These are phyloP conservation scores for Saitozyma sp. DNA, from an alignment of 768 basidiomycete genomes.

Conservation along the genomic window DNA sequence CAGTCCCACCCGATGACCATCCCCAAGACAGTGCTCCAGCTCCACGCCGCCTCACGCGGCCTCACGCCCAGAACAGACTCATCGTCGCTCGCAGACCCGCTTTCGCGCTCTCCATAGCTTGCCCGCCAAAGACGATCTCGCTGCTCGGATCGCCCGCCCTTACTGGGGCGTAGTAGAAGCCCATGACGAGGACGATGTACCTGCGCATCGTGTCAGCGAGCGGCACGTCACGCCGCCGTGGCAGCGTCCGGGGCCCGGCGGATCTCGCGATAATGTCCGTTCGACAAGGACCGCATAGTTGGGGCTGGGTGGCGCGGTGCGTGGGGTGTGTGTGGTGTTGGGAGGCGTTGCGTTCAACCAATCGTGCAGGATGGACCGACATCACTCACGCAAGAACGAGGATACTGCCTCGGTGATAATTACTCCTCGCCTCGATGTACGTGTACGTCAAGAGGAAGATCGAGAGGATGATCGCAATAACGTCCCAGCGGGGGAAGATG, in stretches of 20 bases:
- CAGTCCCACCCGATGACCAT: too few relatives aligned
- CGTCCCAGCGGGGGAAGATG: slow-evolving; percentile 98
- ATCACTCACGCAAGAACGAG: slow-evolving; percentile 76
- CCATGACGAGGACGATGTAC: slow-evolving; percentile 84
- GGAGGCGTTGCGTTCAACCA: too few relatives aligned
- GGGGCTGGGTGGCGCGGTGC: background rate
- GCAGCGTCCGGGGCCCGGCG: too few relatives aligned
- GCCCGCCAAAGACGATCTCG: background rate
- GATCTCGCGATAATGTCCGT: too few relatives aligned
- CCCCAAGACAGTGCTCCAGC: too few relatives aligned
- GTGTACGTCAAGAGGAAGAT: slow-evolving; percentile 99
- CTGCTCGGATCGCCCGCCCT: slow-evolving; percentile 7
- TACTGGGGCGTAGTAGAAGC: slow-evolving; percentile 75
- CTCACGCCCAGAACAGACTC: slow-evolving; percentile 10
- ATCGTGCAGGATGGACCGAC: background rate
- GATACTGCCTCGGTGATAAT: slow-evolving; percentile 96
- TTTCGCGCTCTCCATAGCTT: background rate
- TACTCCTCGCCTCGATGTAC: slow-evolving; percentile 97
- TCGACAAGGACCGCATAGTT: background rate
- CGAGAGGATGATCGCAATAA: slow-evolving; percentile 86
- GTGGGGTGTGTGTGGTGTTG: too few relatives aligned
- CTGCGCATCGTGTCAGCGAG: slow-evolving; percentile 55
- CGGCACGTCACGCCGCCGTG: background rate
- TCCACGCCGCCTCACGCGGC: too few relatives aligned
- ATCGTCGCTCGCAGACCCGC: background rate